These are phyloP conservation scores for Psidium guajava DNA, from an alignment of 345 rosid genomes.

Conservation along the genomic window DNA sequence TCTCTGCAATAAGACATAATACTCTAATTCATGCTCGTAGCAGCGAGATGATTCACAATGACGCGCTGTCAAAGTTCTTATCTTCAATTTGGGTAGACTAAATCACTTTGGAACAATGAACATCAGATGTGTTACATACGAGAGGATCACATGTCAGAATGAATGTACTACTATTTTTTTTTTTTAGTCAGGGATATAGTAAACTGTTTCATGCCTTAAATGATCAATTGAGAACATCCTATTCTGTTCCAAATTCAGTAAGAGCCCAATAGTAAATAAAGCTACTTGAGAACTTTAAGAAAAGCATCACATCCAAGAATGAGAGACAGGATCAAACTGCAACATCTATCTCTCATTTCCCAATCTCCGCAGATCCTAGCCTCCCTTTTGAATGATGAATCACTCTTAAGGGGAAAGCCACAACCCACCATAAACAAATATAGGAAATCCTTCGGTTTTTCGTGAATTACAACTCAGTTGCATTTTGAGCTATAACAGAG, in stretches of 20 bases:
- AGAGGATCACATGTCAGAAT: not conserved
- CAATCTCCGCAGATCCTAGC: not conserved
- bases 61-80: not conserved
- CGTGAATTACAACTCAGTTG: not conserved
- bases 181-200: not conserved
- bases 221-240: not conserved
- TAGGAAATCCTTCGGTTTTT: not conserved
- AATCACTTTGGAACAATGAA: not conserved
- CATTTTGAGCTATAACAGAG: not conserved
- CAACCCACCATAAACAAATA: not conserved
- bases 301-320: not conserved
- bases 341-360: not conserved
- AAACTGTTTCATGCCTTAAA: not conserved
- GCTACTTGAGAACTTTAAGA: not conserved
- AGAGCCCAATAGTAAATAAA: not conserved
- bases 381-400: not conserved
- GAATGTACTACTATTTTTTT: not conserved
- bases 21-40: not conserved
- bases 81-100: not conserved
- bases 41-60: not conserved
- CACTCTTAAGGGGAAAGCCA: not conserved
- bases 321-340: not conserved
- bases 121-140: not conserved
- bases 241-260: not conserved
- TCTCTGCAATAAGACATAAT: not conserved